These are phyloP conservation scores for Candida coleopterorum DNA, from an alignment of 805 yeast genomes.

Conservation along the genomic window DNA sequence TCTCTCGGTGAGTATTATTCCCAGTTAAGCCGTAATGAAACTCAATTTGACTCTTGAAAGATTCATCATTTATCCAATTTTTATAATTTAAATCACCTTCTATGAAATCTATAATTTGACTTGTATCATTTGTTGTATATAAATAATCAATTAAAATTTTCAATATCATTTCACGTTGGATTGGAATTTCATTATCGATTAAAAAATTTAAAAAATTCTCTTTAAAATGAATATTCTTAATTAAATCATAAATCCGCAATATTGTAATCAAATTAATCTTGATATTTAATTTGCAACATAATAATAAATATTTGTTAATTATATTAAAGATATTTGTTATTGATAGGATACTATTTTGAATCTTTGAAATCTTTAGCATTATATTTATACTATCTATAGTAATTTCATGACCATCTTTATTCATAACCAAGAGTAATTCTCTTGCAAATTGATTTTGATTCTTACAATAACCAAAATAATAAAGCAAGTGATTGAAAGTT, in stretches of 20 bases:
- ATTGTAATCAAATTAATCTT: constrained; percentile 31
- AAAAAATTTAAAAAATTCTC: constrained; percentile 31
- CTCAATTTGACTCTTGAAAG: constrained; percentile 26
- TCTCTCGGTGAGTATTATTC: neutral
- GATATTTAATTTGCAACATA: constrained; percentile 21
- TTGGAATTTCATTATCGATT: constrained; percentile 27
- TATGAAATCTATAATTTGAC: constrained; percentile 28
- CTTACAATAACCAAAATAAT: constrained; percentile 36
- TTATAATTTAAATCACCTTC: constrained; percentile 27
- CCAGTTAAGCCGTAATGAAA: constrained; percentile 9
- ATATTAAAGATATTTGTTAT: constrained; percentile 28
- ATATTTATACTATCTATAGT: constrained; percentile 37
- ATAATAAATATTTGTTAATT: constrained; percentile 25
- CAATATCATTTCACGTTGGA: constrained; percentile 25
- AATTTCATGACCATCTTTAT: constrained; percentile 36
- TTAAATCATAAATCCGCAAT: constrained; percentile 33
- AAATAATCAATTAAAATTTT: constrained; percentile 33
- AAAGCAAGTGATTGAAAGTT: constrained; percentile 36
- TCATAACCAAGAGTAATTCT: constrained; percentile 36
- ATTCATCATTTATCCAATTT: constrained; percentile 26
- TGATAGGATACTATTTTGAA: constrained; percentile 30
- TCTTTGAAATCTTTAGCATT: constrained; percentile 26
- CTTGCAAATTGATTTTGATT: constrained; percentile 38
- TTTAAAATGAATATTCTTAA: constrained; percentile 33
- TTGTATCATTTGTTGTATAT: constrained; percentile 20